A percentile compares a stretch with the other conserved stretches of the same genome.
phyloP scores from a whole-genome alignment of 2,329 filamentous ascomycete species.

The Zalaria sp. region DNA sequence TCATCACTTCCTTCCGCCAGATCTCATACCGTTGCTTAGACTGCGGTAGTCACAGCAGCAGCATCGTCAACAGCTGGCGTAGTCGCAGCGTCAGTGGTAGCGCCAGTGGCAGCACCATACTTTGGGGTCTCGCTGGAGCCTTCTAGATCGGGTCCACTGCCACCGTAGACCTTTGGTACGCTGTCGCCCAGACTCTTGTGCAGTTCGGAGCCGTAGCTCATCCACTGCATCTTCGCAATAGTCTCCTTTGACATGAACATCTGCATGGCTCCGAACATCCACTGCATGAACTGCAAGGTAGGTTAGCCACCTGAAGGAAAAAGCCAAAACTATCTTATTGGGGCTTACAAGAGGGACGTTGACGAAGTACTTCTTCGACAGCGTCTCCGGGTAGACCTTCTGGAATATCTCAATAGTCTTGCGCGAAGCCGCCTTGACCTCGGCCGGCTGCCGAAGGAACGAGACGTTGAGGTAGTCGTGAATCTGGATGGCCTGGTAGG shows the following conservation, averaged over 20 bases:
- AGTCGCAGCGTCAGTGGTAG: background rate
- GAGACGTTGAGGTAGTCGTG: conserved; percentile 85
- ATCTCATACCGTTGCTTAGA: no score
- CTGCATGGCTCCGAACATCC: conserved; percentile 39
- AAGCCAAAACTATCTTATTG: no score
- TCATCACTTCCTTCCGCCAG: no score
- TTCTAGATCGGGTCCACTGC: conserved; percentile 44
- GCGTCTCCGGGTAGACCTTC: conserved; percentile 75
- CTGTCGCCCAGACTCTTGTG: conserved; percentile 49
- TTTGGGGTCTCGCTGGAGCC: conserved; percentile 27
- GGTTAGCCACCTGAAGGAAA: no score
- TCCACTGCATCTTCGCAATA: conserved; percentile 33
- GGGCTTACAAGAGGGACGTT: conserved; percentile 62
- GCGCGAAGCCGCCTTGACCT: conserved; percentile 60
- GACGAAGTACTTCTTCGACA: conserved; percentile 88
- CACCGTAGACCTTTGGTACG: conserved; percentile 68
- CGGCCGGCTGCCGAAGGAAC: conserved; percentile 69
- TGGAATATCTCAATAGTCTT: conserved; percentile 73
- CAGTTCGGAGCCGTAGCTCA: conserved; percentile 49
- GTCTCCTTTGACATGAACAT: conserved; percentile 32
- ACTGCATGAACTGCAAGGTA: conserved; percentile 55
- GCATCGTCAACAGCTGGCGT: no score
- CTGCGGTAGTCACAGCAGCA: no score
- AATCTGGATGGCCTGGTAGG: conserved; percentile 82
- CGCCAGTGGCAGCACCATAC: conserved; percentile 10